Conservation (phyloP, 1,139 yeast genomes). For the Hansenula sp. region DNA sequence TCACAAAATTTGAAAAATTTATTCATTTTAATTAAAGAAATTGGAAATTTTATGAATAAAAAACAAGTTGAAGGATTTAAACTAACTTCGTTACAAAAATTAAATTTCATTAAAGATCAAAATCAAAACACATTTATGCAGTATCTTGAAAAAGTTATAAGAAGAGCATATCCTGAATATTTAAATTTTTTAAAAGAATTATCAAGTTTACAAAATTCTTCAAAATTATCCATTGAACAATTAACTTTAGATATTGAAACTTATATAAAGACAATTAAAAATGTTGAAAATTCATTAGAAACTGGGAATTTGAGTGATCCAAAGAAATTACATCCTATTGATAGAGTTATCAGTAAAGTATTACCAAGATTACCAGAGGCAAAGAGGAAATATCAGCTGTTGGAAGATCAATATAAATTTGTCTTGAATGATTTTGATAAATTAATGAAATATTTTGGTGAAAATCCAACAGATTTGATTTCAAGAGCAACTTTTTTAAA, state of each 20-base stretch:
- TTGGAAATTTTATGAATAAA: conserved; percentile 95
- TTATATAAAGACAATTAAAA: conserved; percentile 49
- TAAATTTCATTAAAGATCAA: conserved; percentile 81
- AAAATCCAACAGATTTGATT: conserved; percentile 57
- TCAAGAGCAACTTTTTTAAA: conserved; percentile 68
- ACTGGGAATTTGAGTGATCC: conserved; percentile 76
- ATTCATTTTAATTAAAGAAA: conserved; percentile 71
- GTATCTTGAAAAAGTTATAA: conserved; percentile 75
- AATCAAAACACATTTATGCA: conserved; percentile 77
- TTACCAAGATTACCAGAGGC: conserved; percentile 57
- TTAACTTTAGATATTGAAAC: conserved; percentile 68
- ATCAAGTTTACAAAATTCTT: conserved; percentile 52
- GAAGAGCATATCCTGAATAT: conserved; percentile 74
- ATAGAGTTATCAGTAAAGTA: conserved; percentile 52
- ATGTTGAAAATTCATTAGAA: conserved; percentile 52
- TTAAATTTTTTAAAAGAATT: conserved; percentile 78
- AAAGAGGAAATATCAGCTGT: conserved; percentile 48
- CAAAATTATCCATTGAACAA: conserved; percentile 75
- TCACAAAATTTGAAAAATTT: conserved; percentile 67
- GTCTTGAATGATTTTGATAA: conserved; percentile 53
- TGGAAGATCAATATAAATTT: conserved; percentile 52
- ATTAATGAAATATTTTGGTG: conserved; percentile 82
- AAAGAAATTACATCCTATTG: conserved; percentile 70
- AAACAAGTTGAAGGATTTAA: conserved; percentile 85
- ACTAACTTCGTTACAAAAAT: conserved; percentile 74